phyloP scores from a whole-genome alignment of 2,329 filamentous ascomycete species.

The Penicillium thymicola region DNA sequence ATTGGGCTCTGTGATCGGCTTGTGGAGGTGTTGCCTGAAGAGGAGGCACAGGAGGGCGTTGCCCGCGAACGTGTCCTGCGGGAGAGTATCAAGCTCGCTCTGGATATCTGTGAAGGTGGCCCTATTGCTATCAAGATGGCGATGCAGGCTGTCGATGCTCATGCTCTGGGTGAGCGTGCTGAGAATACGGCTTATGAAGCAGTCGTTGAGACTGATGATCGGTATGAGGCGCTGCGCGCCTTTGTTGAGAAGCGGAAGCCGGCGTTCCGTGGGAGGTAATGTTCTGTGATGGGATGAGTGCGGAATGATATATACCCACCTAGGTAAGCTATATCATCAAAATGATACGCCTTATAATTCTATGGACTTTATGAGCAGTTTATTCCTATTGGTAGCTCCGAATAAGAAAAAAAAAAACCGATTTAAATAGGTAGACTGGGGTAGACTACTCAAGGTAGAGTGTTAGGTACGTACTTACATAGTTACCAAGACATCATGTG shows the following conservation, averaged over 20 bases:
- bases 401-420: background rate
- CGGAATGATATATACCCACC: background rate
- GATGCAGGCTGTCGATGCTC: slow-evolving; percentile 72
- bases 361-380: background rate
- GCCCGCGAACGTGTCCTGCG: slow-evolving; percentile 68
- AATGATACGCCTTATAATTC: background rate
- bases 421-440: no score
- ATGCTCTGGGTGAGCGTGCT: slow-evolving; percentile 62
- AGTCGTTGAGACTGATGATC: slow-evolving; percentile 79
- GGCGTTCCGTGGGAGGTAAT: slow-evolving; percentile 58
- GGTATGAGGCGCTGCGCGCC: slow-evolving; percentile 80
- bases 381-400: background rate
- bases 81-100: slow-evolving; percentile 73
- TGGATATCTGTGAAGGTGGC: slow-evolving; percentile 84
- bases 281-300: background rate
- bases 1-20: slow-evolving; percentile 86
- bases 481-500: background rate
- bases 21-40: slow-evolving; percentile 67
- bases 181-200: slow-evolving; percentile 85
- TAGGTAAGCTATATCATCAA: background rate
- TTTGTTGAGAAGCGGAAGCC: slow-evolving; percentile 76
- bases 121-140: slow-evolving; percentile 79
- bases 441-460: background rate
- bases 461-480: background rate
- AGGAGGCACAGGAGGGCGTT: slow-evolving; percentile 51